Base-by-base conservation (phyloP, 768 basidiomycete genomes). In the Leccinum imitatum region DNA sequence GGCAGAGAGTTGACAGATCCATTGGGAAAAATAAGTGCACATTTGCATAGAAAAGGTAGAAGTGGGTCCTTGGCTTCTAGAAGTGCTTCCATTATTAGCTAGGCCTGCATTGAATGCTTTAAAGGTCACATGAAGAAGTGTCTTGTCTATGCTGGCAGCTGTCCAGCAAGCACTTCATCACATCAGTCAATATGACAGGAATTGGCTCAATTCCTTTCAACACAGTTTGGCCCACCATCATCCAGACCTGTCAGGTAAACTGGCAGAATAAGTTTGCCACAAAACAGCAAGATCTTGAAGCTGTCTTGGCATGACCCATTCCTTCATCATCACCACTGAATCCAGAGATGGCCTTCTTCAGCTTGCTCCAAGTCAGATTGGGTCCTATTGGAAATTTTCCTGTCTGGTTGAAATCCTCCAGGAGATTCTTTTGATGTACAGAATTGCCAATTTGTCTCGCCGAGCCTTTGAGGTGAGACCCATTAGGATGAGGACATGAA, bases 131-230 rank as follows among this genome's bases (percentile, higher is more conserved):
- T 56, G 14, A 1, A 56, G 13, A 0, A 63, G 59, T 0, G 46
- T 60, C 3, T 59, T 9, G 41, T 63, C 51, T 1, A 63, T 21
- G 30, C 59, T 63, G 7, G 37, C 10, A 1, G 47, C 41, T 10
- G 50, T 63, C 61, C 54, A 63, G 19, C 61, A 63, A 23, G 21
- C 21, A 23, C 19, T 25, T 46, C 59, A 60, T 63, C 0, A 54
- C 61, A 59, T 63, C 61, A 2, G 19, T n/a, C n/a, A 63, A 30
- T 0, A 50, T 55, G 2, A 9, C 21, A 1, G 61, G 61, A 3
- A 6, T 4, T 1, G 56, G 59, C 1, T 8, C 30, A 0, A 61
- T 35, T 3, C 59, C 57, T 17, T 61, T 61, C 7, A 63, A 44
- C 4, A 35, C 53, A 4, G 3, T 33, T 1, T 9, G 6, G 0